Percentiles rank a stretch among this genome's conserved stretches.
Evolutionary conservation across 2,329 filamentous ascomycete genomes (phyloP).

Genomic region (Penicillium sp.): DNA sequence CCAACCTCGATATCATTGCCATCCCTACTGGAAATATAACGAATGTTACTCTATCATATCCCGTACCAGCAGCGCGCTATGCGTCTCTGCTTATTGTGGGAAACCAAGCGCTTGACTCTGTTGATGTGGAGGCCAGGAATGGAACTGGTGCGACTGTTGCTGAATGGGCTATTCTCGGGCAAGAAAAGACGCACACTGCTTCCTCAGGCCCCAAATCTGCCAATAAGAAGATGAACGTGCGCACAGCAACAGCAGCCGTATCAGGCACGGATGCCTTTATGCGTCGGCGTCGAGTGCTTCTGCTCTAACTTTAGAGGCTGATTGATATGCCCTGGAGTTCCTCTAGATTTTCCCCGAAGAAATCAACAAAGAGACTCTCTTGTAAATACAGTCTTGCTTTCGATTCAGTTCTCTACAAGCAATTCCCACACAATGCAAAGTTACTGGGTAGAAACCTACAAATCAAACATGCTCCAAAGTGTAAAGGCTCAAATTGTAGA

Average conservation of each 20-base stretch:
- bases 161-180: slow-evolving; percentile 48
- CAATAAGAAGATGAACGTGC: slow-evolving; percentile 18
- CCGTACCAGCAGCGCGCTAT: slow-evolving; percentile 39
- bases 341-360: too few relatives aligned
- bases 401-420: neutral
- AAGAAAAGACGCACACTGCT: slow-evolving; percentile 1
- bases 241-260: slow-evolving; percentile 11
- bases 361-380: neutral
- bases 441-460: neutral
- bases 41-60: slow-evolving; percentile 35
- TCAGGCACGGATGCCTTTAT: slow-evolving; percentile 8
- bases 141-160: slow-evolving; percentile 49
- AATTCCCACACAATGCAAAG: neutral
- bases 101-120: slow-evolving; percentile 40
- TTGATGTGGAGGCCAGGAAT: slow-evolving; percentile 33
- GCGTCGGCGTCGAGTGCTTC: slow-evolving; percentile 9
- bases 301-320: slow-evolving; percentile 1
- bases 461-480: neutral
- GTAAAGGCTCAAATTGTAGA: neutral
- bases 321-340: neutral
- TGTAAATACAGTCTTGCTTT: neutral
- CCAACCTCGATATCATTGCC: slow-evolving; percentile 36
- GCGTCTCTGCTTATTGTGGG: slow-evolving; percentile 48
- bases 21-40: slow-evolving; percentile 46
- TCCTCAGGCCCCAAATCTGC: neutral